Percentiles rank a stretch among this genome's conserved stretches.
phyloP scores from a whole-genome alignment of 257 asterid genomes.

The Schizonepeta tenuifolia region DNA sequence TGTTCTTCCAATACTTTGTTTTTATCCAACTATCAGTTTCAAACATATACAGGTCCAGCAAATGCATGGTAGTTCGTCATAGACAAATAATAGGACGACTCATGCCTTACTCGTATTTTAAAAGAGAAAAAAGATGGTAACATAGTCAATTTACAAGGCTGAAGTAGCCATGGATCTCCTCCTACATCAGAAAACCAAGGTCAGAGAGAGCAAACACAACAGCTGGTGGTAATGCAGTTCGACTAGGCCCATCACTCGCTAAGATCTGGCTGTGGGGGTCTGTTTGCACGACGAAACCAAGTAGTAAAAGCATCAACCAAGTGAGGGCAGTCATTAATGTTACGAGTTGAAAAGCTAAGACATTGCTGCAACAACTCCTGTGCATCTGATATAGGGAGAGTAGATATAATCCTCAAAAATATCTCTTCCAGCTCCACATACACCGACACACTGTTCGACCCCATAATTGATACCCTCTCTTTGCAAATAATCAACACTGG shows the following conservation, averaged over 20 bases:
- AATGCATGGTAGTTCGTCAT: not conserved
- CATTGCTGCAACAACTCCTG: constrained; percentile 83
- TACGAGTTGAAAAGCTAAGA: constrained; percentile 86
- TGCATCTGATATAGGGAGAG: constrained; percentile 79
- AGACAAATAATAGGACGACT: not conserved
- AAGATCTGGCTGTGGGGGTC: constrained; percentile 37
- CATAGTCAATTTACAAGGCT: constrained; percentile 1
- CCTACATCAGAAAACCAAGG: not conserved
- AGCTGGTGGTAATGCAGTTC: not conserved
- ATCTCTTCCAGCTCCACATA: constrained; percentile 79
- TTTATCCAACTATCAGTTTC: not conserved
- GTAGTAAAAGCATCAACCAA: constrained; percentile 83
- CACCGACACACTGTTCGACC: constrained; percentile 58
- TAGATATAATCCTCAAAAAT: constrained; percentile 80
- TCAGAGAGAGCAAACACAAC: not conserved
- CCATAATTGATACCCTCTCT: constrained; percentile 57
- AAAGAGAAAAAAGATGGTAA: not conserved
- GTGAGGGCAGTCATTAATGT: constrained; percentile 88
- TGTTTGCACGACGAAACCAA: constrained; percentile 94
- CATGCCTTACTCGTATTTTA: not conserved
- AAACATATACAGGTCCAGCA: not conserved
- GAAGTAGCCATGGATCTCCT: not conserved
- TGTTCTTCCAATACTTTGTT: not conserved
- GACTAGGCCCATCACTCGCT: constrained; percentile 18
- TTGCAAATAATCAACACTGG: constrained; percentile 85